These are phyloP conservation scores for Picea mariana DNA, from an alignment of 83 land plant genomes.

Conservation along the genomic window DNA sequence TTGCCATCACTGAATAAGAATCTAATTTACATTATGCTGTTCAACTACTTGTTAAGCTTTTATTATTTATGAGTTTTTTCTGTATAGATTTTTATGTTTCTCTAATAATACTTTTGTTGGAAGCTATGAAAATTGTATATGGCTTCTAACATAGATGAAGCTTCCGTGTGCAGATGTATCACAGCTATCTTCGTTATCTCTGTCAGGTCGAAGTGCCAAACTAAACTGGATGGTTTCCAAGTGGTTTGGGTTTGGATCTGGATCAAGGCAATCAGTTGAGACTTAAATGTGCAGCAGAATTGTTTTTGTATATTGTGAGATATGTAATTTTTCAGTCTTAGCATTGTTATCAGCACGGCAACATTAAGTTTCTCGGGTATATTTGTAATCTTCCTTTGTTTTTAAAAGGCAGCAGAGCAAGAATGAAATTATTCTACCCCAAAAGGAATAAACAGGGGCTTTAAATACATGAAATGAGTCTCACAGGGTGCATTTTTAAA, in stretches of 20 bases:
- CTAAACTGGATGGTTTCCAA: slow-evolving; percentile 11
- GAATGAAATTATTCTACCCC: not conserved
- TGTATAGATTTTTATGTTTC: not conserved
- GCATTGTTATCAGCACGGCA: not conserved
- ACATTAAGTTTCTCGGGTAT: not conserved
- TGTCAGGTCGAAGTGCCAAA: slow-evolving; percentile 3
- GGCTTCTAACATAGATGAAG: not conserved
- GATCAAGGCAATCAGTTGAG: slow-evolving; percentile 11
- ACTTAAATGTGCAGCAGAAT: not conserved
- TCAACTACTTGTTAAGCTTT: not conserved
- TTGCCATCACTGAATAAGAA: not conserved
- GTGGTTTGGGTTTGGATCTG: slow-evolving; percentile 19
- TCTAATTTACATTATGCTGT: not conserved
- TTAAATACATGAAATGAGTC: not conserved
- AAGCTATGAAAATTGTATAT: not conserved
- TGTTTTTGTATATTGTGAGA: not conserved
- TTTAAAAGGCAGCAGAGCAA: not conserved
- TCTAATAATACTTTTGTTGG: not conserved
- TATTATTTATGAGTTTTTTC: not conserved
- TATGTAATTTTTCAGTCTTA: not conserved
- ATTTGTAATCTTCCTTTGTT: not conserved
- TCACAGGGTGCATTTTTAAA: not conserved
- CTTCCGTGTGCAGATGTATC: not conserved
- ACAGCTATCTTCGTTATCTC: not conserved
- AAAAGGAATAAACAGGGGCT: not conserved